These are phyloP conservation scores for Calendula officinalis DNA, from an alignment of 129 eudicot species.

Conservation along the genomic window DNA sequence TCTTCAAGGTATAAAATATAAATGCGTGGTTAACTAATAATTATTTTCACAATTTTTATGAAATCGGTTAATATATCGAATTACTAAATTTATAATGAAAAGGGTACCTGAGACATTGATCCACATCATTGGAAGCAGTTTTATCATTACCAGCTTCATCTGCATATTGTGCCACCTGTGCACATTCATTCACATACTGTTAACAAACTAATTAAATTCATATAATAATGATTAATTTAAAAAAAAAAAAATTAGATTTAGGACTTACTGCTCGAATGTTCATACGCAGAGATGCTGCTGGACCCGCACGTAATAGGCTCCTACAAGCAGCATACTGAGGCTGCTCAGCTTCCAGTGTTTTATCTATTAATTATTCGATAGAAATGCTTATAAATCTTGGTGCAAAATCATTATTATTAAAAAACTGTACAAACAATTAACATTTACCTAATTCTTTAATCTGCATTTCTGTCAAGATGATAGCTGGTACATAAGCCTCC, in stretches of 20 bases:
- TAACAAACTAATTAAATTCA: too few species aligned
- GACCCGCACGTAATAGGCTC: slow-evolving; percentile 72
- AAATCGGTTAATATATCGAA: neutral
- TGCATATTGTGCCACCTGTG: slow-evolving; percentile 93
- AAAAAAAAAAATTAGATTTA: too few species aligned
- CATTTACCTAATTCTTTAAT: slow-evolving; percentile 77
- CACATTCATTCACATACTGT: slow-evolving; percentile 12
- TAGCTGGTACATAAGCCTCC: slow-evolving; percentile 86
- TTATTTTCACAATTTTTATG: too few species aligned
- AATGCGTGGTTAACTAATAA: neutral
- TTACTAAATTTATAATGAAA: neutral
- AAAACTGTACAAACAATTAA: slow-evolving; percentile 7
- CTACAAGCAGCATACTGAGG: slow-evolving; percentile 79
- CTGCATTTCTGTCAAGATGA: slow-evolving; percentile 86
- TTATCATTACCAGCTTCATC: slow-evolving; percentile 68
- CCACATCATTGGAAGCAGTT: slow-evolving; percentile 67
- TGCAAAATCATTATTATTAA: neutral
- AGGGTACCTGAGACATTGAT: slow-evolving; percentile 80
- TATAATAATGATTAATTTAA: too few species aligned
- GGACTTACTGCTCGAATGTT: slow-evolving; percentile 89
- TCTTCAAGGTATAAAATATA: slow-evolving; percentile 38
- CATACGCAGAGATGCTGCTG: slow-evolving; percentile 78
- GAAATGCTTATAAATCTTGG: slow-evolving; percentile 5
- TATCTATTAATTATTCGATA: slow-evolving; percentile 40
- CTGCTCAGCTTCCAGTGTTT: slow-evolving; percentile 63